phyloP scores from a whole-genome alignment of 192 early-diverging fungal species.

The Coemansia sp. region DNA sequence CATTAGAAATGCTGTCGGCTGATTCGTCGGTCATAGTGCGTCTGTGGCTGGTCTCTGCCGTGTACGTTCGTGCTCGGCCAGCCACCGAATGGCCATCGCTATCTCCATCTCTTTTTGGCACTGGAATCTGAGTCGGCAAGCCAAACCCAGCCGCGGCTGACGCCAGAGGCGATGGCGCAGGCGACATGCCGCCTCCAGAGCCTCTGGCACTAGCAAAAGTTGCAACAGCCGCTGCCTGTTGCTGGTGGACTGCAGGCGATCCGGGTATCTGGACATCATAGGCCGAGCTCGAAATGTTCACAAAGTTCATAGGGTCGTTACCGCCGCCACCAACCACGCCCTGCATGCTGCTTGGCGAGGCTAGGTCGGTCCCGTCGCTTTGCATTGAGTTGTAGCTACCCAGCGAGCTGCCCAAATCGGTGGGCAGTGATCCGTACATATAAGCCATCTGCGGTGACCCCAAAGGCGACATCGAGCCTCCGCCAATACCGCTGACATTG shows the following conservation, averaged over 20 bases:
- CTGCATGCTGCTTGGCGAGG: not conserved
- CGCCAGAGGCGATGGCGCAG: not conserved
- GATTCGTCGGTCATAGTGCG: slow-evolving; percentile 22
- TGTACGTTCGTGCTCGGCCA: not conserved
- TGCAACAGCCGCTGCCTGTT: not conserved
- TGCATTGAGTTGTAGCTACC: slow-evolving; percentile 16
- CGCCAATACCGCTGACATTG: not conserved
- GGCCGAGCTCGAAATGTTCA: not conserved
- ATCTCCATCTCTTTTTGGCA: not conserved
- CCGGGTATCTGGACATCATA: slow-evolving; percentile 8
- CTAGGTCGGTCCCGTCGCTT: slow-evolving; percentile 5
- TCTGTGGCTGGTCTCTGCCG: not conserved
- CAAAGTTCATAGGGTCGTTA: not conserved
- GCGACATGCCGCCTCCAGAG: not conserved
- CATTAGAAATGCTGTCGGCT: slow-evolving; percentile 22
- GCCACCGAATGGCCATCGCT: not conserved
- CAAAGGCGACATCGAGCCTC: not conserved
- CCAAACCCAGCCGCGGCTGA: not conserved
- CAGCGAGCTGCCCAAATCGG: slow-evolving; percentile 7
- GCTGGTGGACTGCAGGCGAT: not conserved
- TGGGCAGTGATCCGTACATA: slow-evolving; percentile 8
- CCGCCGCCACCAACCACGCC: not conserved
- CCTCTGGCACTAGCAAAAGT: not conserved
- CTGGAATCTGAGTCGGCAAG: not conserved
- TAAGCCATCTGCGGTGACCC: slow-evolving; percentile 7